These are phyloP conservation scores for Bacterosira constricta DNA, from an alignment of 108 stramenopile species.

Conservation along the genomic window DNA sequence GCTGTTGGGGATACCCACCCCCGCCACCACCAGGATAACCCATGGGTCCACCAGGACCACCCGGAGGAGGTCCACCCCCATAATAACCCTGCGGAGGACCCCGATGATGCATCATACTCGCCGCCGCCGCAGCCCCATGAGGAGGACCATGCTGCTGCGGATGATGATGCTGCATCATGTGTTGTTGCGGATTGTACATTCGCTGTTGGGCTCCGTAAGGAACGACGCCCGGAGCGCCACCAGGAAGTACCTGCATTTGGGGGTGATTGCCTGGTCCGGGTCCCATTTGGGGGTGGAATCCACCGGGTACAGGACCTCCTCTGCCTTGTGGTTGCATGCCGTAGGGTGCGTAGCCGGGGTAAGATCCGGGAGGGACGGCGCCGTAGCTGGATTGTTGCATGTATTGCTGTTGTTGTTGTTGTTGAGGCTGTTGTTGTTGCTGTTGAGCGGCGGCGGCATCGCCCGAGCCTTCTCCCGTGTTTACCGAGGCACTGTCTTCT, in stretches of 20 bases:
- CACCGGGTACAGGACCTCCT: slow-evolving; percentile 29
- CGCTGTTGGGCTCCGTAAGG: not conserved
- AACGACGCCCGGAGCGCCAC: not conserved
- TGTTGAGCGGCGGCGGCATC: slow-evolving; percentile 26
- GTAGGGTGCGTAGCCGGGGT: slow-evolving; percentile 25
- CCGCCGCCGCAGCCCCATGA: slow-evolving; percentile 11
- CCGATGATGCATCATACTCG: slow-evolving; percentile 13
- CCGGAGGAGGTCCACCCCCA: slow-evolving; percentile 17
- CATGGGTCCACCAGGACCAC: not conserved
- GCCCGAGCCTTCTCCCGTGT: slow-evolving; percentile 33
- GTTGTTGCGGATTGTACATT: slow-evolving; percentile 12
- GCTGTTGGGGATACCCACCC: slow-evolving; percentile 11
- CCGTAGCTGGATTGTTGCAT: slow-evolving; percentile 40
- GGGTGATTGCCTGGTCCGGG: slow-evolving; percentile 7
- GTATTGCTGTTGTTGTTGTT: slow-evolving; percentile 51
- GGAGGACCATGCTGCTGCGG: slow-evolving; percentile 10
- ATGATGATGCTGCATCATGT: slow-evolving; percentile 10
- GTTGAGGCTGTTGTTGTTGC: slow-evolving; percentile 38
- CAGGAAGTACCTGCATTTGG: not conserved
- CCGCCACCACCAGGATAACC: slow-evolving; percentile 12
- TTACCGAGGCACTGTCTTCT: slow-evolving; percentile 35
- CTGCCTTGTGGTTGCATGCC: slow-evolving; percentile 24
- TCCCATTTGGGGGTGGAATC: not conserved
- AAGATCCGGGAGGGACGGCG: slow-evolving; percentile 38
- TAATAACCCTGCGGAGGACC: slow-evolving; percentile 55